phyloP scores from a whole-genome alignment of 2,329 filamentous ascomycete genomes.

The Spiromastix sp. region DNA sequence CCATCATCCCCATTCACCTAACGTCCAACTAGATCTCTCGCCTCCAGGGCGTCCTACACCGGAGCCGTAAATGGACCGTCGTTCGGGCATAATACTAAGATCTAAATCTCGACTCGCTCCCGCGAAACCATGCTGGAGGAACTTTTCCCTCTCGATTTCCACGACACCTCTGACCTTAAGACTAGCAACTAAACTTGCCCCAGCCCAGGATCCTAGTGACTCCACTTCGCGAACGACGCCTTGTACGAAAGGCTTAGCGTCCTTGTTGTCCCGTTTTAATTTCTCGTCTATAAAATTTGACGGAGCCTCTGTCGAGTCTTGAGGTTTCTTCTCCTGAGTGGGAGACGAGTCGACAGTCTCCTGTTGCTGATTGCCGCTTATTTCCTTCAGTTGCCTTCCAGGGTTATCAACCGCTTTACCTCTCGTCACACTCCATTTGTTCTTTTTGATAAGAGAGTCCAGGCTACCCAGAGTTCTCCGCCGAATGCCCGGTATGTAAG shows the following conservation, averaged over 20 bases:
- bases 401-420: constrained; percentile 53
- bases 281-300: constrained; percentile 40
- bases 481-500: constrained; percentile 69
- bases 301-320: constrained; percentile 19
- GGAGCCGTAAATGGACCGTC: constrained; percentile 26
- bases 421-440: constrained; percentile 68
- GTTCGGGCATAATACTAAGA: constrained; percentile 22
- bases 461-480: constrained; percentile 68
- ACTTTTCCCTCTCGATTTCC: constrained; percentile 55
- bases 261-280: constrained; percentile 27
- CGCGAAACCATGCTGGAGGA: constrained; percentile 40
- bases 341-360: constrained; percentile 10
- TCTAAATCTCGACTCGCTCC: constrained; percentile 37
- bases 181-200: constrained; percentile 50
- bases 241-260: constrained; percentile 22
- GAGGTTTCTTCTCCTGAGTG: constrained; percentile 10
- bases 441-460: constrained; percentile 50
- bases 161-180: constrained; percentile 51
- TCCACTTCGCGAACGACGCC: constrained; percentile 42
- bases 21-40: constrained; percentile 40
- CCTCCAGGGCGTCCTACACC: constrained; percentile 22
- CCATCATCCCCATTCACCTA: constrained; percentile 33
- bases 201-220: constrained; percentile 53
- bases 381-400: constrained; percentile 29
- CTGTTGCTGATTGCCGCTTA: constrained; percentile 20